Evolutionary conservation across 257 asterid species (phyloP).

Genomic region (Nicotiana undulata): DNA sequence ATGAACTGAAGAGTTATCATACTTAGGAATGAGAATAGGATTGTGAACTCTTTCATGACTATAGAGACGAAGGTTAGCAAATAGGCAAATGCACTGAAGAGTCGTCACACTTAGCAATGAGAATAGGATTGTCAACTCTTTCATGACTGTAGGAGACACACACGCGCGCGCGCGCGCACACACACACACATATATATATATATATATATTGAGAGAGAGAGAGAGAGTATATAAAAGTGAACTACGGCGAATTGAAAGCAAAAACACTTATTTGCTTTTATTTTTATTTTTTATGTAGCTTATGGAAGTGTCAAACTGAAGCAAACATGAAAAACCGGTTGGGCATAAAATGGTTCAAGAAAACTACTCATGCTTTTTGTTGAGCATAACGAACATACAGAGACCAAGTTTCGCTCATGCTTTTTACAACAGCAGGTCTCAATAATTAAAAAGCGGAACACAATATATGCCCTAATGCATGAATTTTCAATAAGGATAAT

Average conservation of each 20-base stretch:
- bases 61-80: background rate
- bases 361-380: background rate
- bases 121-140: no score
- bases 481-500: background rate
- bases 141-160: no score
- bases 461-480: background rate
- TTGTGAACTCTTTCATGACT: background rate
- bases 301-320: background rate
- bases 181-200: no score
- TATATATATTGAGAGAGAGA: no score
- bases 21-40: background rate
- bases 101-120: no score
- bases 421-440: background rate
- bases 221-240: no score
- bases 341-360: background rate
- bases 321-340: background rate
- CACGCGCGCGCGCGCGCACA: no score
- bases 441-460: background rate
- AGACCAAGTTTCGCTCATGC: background rate
- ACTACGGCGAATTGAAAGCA: background rate
- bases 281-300: background rate
- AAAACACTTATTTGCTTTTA: background rate
- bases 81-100: no score
- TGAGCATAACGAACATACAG: background rate
- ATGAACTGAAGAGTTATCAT: background rate